Conservation (phyloP, 2,329 filamentous ascomycete genomes). For the Alternaria sp. region DNA sequence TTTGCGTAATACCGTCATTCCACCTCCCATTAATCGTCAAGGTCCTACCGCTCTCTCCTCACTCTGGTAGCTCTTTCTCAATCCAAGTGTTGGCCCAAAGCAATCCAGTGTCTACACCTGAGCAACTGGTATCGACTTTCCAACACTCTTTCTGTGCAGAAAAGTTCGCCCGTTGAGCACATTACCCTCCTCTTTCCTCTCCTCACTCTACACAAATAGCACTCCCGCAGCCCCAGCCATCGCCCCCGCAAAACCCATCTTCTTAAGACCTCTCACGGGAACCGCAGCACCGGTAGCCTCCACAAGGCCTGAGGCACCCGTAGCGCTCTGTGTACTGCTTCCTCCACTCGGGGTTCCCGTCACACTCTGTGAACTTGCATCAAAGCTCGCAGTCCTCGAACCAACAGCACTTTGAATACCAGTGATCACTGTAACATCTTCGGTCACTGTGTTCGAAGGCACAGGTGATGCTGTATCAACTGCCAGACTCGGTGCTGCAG, state of each 20-base stretch:
- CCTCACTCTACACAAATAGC: conserved; percentile 15
- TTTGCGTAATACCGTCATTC: background rate
- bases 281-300: conserved; percentile 5
- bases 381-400: background rate
- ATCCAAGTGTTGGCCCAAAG: background rate
- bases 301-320: background rate
- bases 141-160: background rate
- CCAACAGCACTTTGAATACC: conserved; percentile 3
- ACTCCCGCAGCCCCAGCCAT: conserved; percentile 27
- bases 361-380: background rate
- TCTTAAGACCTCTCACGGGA: background rate
- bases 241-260: conserved; percentile 24
- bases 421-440: conserved; percentile 3
- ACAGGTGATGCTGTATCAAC: conserved; percentile 1
- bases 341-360: background rate
- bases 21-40: background rate
- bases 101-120: background rate
- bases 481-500: background rate
- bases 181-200: background rate
- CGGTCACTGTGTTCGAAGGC: background rate
- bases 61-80: background rate
- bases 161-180: no score
- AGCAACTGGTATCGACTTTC: background rate
- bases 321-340: background rate
- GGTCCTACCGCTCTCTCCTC: background rate